Conservation (phyloP, 176 grass and related monocot genomes). For the Triticum urartu region DNA sequence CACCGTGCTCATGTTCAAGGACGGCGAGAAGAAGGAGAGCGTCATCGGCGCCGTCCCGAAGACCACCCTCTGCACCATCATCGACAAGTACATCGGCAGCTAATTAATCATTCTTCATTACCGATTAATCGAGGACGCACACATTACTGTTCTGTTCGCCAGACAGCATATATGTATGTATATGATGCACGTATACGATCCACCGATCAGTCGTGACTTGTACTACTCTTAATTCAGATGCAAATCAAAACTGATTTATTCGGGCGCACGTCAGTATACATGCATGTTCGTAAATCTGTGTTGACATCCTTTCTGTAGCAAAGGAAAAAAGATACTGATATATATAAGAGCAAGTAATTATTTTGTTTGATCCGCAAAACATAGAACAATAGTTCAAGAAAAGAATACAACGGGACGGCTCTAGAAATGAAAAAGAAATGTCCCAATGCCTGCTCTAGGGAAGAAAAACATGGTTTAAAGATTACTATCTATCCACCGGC, state of each 20-base stretch:
- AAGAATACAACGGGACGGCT: too few species aligned
- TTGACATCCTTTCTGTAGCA: background rate
- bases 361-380: too few species aligned
- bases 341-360: too few species aligned
- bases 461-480: too few species aligned
- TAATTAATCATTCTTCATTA: background rate
- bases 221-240: slow-evolving; percentile 17
- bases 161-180: background rate
- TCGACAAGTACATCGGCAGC: slow-evolving; percentile 79
- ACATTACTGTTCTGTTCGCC: background rate
- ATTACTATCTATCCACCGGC: too few species aligned
- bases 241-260: background rate
- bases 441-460: too few species aligned
- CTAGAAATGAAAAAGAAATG: too few species aligned
- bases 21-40: slow-evolving; percentile 91
- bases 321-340: background rate
- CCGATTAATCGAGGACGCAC: slow-evolving; percentile 7
- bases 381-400: too few species aligned
- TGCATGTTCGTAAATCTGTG: background rate
- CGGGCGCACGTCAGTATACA: background rate
- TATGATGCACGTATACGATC: background rate
- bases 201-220: background rate
- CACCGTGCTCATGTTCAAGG: slow-evolving; percentile 88
- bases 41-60: slow-evolving; percentile 88
- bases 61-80: slow-evolving; percentile 49